phyloP scores from a whole-genome alignment of 2,329 filamentous ascomycete genomes.

The Daldinia sp. region DNA sequence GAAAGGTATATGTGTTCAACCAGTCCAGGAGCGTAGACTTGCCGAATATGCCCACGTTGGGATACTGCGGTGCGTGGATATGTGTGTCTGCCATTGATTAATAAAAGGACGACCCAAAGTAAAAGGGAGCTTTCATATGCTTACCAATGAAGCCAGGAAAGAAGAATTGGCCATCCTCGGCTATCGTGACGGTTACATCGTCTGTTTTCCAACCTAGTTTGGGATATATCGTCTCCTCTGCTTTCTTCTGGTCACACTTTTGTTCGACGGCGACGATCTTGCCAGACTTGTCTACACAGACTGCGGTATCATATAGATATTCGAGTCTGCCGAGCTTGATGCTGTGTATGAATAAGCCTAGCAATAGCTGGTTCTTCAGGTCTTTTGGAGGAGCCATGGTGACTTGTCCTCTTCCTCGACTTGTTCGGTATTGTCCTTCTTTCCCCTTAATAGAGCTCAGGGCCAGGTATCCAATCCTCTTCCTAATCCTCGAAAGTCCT shows the following conservation, averaged over 20 bases:
- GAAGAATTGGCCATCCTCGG: constrained; percentile 71
- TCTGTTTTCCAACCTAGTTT: constrained; percentile 55
- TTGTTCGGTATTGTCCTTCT: background rate
- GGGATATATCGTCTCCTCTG: constrained; percentile 48
- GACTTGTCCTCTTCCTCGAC: constrained; percentile 3
- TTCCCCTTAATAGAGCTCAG: background rate
- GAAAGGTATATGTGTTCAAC: constrained; percentile 95
- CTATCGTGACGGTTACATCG: constrained; percentile 50
- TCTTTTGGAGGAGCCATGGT: constrained; percentile 37
- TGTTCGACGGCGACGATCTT: constrained; percentile 59
- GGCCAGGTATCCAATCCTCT: background rate
- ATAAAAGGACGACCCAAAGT: background rate
- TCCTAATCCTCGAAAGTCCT: background rate
- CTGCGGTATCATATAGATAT: constrained; percentile 59
- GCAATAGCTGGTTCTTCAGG: constrained; percentile 56
- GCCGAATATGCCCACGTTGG: constrained; percentile 92
- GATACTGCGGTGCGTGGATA: constrained; percentile 93
- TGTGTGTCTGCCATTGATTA: constrained; percentile 75
- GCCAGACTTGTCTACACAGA: constrained; percentile 60
- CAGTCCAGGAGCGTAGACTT: constrained; percentile 92
- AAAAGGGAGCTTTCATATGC: constrained; percentile 31
- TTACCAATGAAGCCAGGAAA: constrained; percentile 84
- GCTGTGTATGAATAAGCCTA: constrained; percentile 65
- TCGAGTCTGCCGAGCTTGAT: constrained; percentile 57
- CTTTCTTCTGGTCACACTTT: constrained; percentile 47